Evolutionary conservation across 2,329 filamentous ascomycete species (phyloP), one percentile per base, ranked within the genome.

Genomic region (Aureobasidium sp.): DNA sequence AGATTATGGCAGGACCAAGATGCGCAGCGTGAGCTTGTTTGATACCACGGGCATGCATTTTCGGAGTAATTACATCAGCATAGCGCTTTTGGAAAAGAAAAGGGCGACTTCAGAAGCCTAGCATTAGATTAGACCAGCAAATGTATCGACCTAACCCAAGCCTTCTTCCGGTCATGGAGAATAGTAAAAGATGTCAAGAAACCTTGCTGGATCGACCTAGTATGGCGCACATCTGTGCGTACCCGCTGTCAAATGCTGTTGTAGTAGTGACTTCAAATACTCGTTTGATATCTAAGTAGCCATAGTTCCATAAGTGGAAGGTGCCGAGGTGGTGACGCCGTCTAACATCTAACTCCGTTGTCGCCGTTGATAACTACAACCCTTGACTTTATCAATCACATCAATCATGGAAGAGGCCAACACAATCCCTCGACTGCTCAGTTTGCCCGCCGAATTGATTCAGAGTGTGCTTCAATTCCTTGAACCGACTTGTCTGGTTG

Each of bases 391-490:
- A 48, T 27, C 25, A 30, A 41, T 27, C 5, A 22, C 50, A 16
- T 12, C 21, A 47, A 45, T 6, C 35, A 54, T 54, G 53, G 44
- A 48, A 6, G 32, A 22, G 22, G 24, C 22, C 6, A 37, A 17
- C 16, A 24, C 19, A 3, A 14, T 49, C 17, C 53, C 53, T n/a
- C 39, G 44, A 16, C 57, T 88, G 6, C 65, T 81, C 25, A 64
- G 68, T 17, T 76, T 95, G 1, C 90, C 90, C 0, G 68, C 80
- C 11, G 90, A 96, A 66, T 74, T 95, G 7, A 73, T 95, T 27
- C 79, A 86, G 59, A 71, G 78, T n/a, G 82, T 95, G 41, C 71
- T 95, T 12, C 74, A 74, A 29, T 82, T 80, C 62, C 76, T 95
- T 4, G 69, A 78, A 0, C 78, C 87, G 0, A 59, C 73, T 34